Evolutionary conservation across 148 eudicot species (phyloP).

Genomic region (Persicaria maculosa): DNA sequence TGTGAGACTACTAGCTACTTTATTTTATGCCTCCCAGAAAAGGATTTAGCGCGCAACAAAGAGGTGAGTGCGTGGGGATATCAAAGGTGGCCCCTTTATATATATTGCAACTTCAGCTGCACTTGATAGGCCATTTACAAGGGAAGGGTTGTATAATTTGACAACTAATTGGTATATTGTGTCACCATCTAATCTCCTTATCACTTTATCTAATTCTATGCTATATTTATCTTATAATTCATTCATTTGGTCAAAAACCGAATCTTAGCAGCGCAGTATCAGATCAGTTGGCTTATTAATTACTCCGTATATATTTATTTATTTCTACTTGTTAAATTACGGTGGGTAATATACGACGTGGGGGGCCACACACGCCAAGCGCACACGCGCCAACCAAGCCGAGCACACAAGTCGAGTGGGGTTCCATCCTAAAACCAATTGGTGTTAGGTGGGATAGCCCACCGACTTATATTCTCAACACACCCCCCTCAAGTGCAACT

Average conservation of each 20-base stretch:
- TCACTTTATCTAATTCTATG: not conserved
- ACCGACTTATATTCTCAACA: too few relatives aligned
- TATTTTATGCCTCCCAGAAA: not conserved
- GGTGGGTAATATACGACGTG: too few relatives aligned
- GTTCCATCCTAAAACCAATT: too few relatives aligned
- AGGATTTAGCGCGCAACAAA: not conserved
- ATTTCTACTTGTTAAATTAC: too few relatives aligned
- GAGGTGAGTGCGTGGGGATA: not conserved
- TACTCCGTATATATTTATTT: too few relatives aligned
- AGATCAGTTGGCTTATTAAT: not conserved
- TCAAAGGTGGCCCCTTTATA: not conserved
- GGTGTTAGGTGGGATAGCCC: too few relatives aligned
- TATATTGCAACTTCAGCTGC: constrained; percentile 2
- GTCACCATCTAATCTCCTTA: not conserved
- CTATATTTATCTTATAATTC: not conserved
- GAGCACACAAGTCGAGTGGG: too few relatives aligned
- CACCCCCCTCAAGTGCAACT: too few relatives aligned
- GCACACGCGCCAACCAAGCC: too few relatives aligned
- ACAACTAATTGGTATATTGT: not conserved
- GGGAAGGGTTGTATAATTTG: too few relatives aligned
- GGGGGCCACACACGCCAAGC: too few relatives aligned
- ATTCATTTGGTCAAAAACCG: not conserved
- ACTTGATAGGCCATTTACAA: not conserved
- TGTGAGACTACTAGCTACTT: not conserved
- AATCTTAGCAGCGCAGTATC: not conserved